Evolutionary conservation across 495 filamentous ascomycete species (phyloP), one percentile per base, ranked within the genome.

Genomic region (Oidiodendron maius): DNA sequence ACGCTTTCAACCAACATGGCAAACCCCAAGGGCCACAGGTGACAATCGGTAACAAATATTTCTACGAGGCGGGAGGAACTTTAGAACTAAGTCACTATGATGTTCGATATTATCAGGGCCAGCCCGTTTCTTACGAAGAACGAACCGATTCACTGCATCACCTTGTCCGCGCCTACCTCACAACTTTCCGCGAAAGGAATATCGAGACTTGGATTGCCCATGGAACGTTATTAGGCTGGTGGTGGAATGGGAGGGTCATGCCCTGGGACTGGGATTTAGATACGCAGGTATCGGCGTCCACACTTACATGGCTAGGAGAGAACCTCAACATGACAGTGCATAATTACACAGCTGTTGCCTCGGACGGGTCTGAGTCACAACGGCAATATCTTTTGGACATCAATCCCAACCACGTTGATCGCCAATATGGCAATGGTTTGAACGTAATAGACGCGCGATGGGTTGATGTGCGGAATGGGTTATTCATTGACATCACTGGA

Each of bases 221-320:
- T 64, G 89, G 89, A 18, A 91, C 88, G 13, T 69, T 95, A 38
- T 66, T 95, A 40, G 89, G 89, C 11, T 95, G 88, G 88, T 93
- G 86, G 86, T 95, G 89, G 89, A 91, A 89, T 58, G 84, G 81
- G 15, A 77, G 80, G 68, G 76, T 89, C 58, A 78, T 91, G 57
- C 87, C 88, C 9, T 94, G 88, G 87, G 88, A 94, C 61, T 87
- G 80, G 75, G 87, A 94, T 63, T 70, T 94, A n/a, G 88, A 94
- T 60, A 84, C 82, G 3, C 88, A 94, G 64, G 81, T 94, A 18
- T 78, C 76, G 22, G 72, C 69, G 10, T 64, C 70, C 12, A 89
- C 86, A 1, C 65, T 90, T 24, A 56, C 63, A 10, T 76, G 76
- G 51, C 69, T 94, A 32, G 84, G 72, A 13, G 58, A 77, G 28